phyloP scores from a whole-genome alignment of 495 filamentous ascomycete species.

The Coniosporium apollinis region DNA sequence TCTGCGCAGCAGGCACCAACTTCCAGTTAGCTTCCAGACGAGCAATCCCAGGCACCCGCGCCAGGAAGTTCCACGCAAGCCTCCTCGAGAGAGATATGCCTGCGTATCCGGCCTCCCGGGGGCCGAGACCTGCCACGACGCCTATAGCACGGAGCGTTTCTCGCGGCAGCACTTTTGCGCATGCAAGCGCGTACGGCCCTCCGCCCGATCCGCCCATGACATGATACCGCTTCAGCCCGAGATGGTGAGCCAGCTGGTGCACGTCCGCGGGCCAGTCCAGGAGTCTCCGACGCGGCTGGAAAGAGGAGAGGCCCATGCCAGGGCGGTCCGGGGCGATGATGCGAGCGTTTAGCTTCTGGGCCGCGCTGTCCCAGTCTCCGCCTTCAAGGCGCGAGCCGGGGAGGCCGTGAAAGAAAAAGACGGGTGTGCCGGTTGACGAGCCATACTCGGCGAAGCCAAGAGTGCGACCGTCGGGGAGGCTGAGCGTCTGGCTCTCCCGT shows the following conservation, averaged over 20 bases:
- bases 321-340: conserved; percentile 28
- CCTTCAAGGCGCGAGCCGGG: conserved; percentile 29
- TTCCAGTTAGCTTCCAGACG: neutral
- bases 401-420: conserved; percentile 31
- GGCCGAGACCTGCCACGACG: conserved; percentile 21
- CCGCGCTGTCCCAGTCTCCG: conserved; percentile 13
- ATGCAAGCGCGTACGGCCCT: conserved; percentile 31
- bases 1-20: neutral
- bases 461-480: conserved; percentile 23
- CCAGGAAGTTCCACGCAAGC: conserved; percentile 3
- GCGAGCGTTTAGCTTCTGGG: conserved; percentile 18
- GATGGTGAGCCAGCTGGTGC: conserved; percentile 20
- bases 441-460: conserved; percentile 29
- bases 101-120: conserved; percentile 18
- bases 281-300: conserved; percentile 22
- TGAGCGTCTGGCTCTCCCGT: conserved; percentile 19
- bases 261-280: conserved; percentile 28
- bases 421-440: conserved; percentile 13
- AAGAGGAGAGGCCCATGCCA: conserved; percentile 28
- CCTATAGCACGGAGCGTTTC: conserved; percentile 21
- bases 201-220: conserved; percentile 32
- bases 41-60: conserved; percentile 2
- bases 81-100: conserved; percentile 5
- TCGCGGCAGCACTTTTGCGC: conserved; percentile 21
- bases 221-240: conserved; percentile 22